Percentiles rank a stretch among this genome's conserved stretches.
These are phyloP conservation scores for Rubroboletus pulcherrimus DNA, from an alignment of 768 basidiomycete species.

Conservation along the genomic window DNA sequence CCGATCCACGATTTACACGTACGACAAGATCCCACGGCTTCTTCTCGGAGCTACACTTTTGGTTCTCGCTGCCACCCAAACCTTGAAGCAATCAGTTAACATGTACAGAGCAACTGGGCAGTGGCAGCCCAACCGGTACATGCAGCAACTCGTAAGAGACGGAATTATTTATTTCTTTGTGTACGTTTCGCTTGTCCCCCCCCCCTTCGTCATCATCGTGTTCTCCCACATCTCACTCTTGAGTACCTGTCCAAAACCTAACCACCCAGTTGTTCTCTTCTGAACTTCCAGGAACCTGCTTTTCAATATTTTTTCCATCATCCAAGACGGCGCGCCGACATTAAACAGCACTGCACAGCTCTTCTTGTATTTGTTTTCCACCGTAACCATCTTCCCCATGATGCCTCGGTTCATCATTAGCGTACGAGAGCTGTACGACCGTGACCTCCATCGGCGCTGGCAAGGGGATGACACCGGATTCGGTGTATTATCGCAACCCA, in stretches of 20 bases:
- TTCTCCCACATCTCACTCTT: not conserved
- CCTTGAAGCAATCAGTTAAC: not conserved
- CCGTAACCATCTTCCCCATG: not conserved
- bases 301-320: not conserved
- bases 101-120: slow-evolving; percentile 2
- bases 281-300: not conserved
- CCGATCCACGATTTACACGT: not conserved
- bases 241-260: not conserved
- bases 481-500: not conserved
- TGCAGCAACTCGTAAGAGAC: not conserved
- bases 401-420: slow-evolving; percentile 9
- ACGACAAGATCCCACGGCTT: not conserved
- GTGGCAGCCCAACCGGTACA: slow-evolving; percentile 8
- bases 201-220: too few species aligned
- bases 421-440: slow-evolving; percentile 1
- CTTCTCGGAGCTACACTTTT: not conserved
- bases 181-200: not conserved
- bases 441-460: not conserved
- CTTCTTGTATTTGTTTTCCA: not conserved
- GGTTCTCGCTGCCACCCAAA: not conserved
- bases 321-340: not conserved
- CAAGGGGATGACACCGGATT: slow-evolving; percentile 7
- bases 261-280: not conserved
- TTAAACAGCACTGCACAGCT: not conserved
- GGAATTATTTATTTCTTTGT: slow-evolving; percentile 3